Evolutionary conservation across 495 filamentous ascomycete species (phyloP), one percentile per base, ranked within the genome.

Genomic region (Pyronema omphalodes): DNA sequence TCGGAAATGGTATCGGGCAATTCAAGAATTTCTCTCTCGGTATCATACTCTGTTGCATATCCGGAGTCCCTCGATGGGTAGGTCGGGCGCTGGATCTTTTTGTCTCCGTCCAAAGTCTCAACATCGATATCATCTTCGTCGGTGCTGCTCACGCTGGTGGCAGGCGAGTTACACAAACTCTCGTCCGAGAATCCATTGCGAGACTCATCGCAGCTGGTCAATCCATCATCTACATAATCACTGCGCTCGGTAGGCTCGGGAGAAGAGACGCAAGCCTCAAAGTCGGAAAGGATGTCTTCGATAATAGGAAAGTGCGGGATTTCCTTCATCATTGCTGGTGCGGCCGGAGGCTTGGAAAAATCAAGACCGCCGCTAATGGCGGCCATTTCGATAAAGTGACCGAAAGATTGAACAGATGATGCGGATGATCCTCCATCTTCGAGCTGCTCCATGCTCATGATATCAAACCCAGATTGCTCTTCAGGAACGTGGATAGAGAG

Each of bases 391-490:
- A 47, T 19, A 23, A 47, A 47, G n/a, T 47, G 14, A 9, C 44
- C 44, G 17, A 47, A 47, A 8, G 48, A 51, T 12, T n/a, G 11
- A 5, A 37, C 18, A 6, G 48, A 51, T 3, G 48, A 51, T 12
- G 11, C 7, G 3, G 48, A 37, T 14, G 48, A 34, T 9, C 12
- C 12, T 1, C 18, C 8, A 12, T 51, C 48, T 3, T 51, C 48
- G 29, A 51, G 48, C 23, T 51, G 18, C 36, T 51, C 48, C 44
- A 47, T 47, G 44, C 44, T 47, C 9, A 47, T 15, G n/a, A 47
- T 23, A 19, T 47, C 9, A 9, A 47, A 19, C 9, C 9, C 44
- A 2, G 23, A 29, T 9, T 14, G 9, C 9, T 47, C 44, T 23
- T 47, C 44, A 19, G 9, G 9, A 14, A 9, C 44, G 17, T n/a